A percentile compares a stretch with the other conserved stretches of the same genome.
Conservation (phyloP, 495 filamentous ascomycete genomes). For the Endocarpon pusillum region DNA sequence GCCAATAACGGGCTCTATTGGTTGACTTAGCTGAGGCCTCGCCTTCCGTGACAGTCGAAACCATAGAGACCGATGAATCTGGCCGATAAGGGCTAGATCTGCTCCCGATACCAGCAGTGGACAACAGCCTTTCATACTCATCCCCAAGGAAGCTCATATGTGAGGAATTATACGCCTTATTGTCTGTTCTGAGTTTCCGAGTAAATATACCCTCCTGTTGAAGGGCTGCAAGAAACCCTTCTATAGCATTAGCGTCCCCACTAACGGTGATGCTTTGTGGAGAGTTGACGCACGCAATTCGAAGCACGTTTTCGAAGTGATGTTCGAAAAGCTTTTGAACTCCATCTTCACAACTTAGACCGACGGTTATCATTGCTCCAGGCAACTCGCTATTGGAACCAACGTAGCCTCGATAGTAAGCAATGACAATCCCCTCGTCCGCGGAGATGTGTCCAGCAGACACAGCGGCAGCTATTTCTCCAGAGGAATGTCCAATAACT, state of each 20-base stretch:
- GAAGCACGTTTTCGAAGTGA: not conserved
- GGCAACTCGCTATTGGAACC: not conserved
- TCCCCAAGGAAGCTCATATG: slow-evolving; percentile 8
- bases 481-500: slow-evolving; percentile 44
- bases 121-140: slow-evolving; percentile 8
- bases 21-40: no score
- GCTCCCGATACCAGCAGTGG: no score
- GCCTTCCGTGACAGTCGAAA: not conserved
- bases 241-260: slow-evolving; percentile 18
- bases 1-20: not conserved
- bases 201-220: slow-evolving; percentile 8
- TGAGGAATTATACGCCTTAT: slow-evolving; percentile 12
- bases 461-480: slow-evolving; percentile 48
- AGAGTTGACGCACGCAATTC: slow-evolving; percentile 4
- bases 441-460: slow-evolving; percentile 29
- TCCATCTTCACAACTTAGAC: slow-evolving; percentile 6
- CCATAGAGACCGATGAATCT: not conserved
- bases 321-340: not conserved
- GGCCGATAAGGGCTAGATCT: no score
- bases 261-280: slow-evolving; percentile 5
- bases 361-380: slow-evolving; percentile 14
- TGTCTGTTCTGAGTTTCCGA: slow-evolving; percentile 9
- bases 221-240: slow-evolving; percentile 12
- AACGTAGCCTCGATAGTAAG: slow-evolving; percentile 10
- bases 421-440: slow-evolving; percentile 17